Base-by-base conservation (phyloP, 345 rosid genomes). In the Gossypium turneri region DNA sequence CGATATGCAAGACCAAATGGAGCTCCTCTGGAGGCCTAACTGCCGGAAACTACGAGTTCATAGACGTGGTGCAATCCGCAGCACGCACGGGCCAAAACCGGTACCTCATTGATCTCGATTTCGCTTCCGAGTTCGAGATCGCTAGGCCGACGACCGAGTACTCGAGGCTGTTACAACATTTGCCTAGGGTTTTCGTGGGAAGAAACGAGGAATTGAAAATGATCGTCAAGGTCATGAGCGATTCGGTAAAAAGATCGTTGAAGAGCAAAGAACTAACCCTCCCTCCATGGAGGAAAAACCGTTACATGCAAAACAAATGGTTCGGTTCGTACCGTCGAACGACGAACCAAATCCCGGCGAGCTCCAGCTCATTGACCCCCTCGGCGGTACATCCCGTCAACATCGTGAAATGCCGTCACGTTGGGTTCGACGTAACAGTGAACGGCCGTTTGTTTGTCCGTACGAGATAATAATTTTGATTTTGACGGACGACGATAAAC, bases 261-360 rank as follows among this genome's bases (percentile, higher is more conserved):
- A 92, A 79, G 81, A 83, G 84, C 76, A 81, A 82, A 3, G 89
- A 79, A 10, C 89, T 94, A 7, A 81, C 89, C 15, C 74, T 92
- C 25, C 97, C 98, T 25, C 98, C 98, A 3, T 94, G 98, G 98
- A 83, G 97, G 52, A 94, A 94, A 73, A 89, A 90, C 73, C 90
- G 97, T 43, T 90, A 90, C 85, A 89, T 92, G 97, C 93, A 88
- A 67, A 89, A 85, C 79, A 92, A 90, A 80, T 94, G 98, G 98
- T 75, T 90, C 44, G 97, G 90, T 16, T 83, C 94, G 3, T 88
- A 88, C 81, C 84, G 86, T 51, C 87, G 98, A 56, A 88, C 90
- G 27, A 20, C 64, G 5, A 92, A 83, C 67, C 82, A 81, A n/a
- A 44, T 22, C 25, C 38, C 81, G 43, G 63, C 78, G 29, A 41